Percentiles rank a stretch among this genome's conserved stretches.
phyloP scores from a whole-genome alignment of 768 basidiomycete species.

The Xerocomellus dryophilus region DNA sequence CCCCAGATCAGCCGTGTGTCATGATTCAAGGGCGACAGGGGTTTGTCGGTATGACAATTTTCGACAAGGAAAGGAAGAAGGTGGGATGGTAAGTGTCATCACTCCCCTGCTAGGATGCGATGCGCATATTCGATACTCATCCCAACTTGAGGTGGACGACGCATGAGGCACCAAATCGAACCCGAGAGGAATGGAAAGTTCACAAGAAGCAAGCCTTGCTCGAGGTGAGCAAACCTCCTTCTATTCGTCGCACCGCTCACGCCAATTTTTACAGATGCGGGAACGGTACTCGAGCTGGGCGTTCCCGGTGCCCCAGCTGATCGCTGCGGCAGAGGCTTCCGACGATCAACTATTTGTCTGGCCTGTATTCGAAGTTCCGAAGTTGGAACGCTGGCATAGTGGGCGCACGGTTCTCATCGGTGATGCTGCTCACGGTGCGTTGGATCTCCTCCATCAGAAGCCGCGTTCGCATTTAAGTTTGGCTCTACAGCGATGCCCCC shows the following conservation, averaged over 20 bases:
- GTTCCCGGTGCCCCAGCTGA: conserved; percentile 29
- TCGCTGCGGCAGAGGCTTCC: conserved; percentile 19
- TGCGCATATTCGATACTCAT: not conserved
- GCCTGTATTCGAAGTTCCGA: conserved; percentile 28
- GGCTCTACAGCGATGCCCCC: conserved; percentile 29
- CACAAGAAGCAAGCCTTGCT: conserved; percentile 19
- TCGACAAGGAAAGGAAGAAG: conserved; percentile 25
- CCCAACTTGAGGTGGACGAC: conserved; percentile 27
- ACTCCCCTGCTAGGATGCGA: not conserved
- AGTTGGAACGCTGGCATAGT: conserved; percentile 25
- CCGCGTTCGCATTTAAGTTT: not conserved
- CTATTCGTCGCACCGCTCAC: not conserved
- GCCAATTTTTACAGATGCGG: conserved; percentile 16
- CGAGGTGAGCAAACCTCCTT: conserved; percentile 10
- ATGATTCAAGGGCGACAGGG: conserved; percentile 29
- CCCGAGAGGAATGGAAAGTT: conserved; percentile 30
- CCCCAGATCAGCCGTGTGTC: conserved; percentile 25
- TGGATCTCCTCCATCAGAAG: not conserved
- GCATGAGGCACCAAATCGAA: conserved; percentile 25
- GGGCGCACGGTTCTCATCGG: conserved; percentile 28
- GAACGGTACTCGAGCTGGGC: conserved; percentile 27
- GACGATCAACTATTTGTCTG: conserved; percentile 22
- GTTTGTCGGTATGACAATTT: conserved; percentile 27
- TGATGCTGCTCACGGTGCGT: conserved; percentile 33
- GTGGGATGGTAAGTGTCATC: conserved; percentile 23